Evolutionary conservation across 2,329 filamentous ascomycete species (phyloP), one percentile per base, ranked within the genome.

Genomic region (Diaporthe vaccinii): DNA sequence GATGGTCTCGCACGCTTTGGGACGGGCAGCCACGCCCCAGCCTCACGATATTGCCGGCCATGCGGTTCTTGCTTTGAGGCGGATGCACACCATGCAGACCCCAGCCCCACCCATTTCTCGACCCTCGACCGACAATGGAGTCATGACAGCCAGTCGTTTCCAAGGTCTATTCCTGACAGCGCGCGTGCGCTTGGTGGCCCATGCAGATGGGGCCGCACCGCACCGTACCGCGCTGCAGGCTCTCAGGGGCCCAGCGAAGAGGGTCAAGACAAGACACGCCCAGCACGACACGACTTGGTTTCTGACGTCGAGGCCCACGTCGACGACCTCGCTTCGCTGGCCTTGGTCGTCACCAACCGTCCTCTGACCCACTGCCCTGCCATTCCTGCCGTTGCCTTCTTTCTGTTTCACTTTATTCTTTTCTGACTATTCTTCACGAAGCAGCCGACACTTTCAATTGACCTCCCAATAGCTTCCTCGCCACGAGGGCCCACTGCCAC

Each of bases 291-390:
- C 58, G 71, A 65, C 71, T 46, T 59, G 65, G 25, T 62, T 28
- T 59, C 72, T 76, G 75, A 76, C 74, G 74, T 74, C 49, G 74
- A 70, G 72, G 53, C 75, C 73, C 72, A 76, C 72, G 75, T 53
- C 41, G 65, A 46, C 59, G 61, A 55, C 74, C 68, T 74, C 74
- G 65, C 65, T 74, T 71, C 68, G 73, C 75, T 76, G 75, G 67
- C 73, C 68, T 72, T 65, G 59, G 31, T 46, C 51, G 34, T 55
- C 46, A 61, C 34, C 71, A 70, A 51, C 17, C 73, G 41, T 25
- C 46, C 22, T 44, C 53, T 65, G 44, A 58, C 57, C 57, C 74
- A 67, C 71, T 44, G 53, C 46, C 15, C 39, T 69, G 55, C 31
- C 49, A 51, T 59, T 20, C 34, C 72, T 55, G 25, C 72, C 61